Evolutionary conservation across 768 basidiomycete species (phyloP).

Genomic region (Holtermanniella nyarrowii): DNA sequence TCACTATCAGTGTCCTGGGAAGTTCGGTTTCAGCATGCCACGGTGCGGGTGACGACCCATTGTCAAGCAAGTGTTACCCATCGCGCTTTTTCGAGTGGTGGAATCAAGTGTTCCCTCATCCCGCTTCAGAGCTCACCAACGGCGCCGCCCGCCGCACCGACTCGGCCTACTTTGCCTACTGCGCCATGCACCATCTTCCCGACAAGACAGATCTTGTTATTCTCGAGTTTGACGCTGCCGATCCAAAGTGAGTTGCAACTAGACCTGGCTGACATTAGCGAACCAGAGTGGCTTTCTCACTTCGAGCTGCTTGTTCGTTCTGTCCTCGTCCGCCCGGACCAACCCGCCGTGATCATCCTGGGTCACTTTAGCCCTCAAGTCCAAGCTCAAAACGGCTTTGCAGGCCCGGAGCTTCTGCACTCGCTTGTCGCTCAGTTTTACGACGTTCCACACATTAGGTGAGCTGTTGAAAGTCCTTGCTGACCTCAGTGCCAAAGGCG

Average conservation of each 20-base stretch:
- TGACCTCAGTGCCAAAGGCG: conserved; percentile 56
- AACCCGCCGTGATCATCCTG: conserved; percentile 85
- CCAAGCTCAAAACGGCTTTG: conserved; percentile 67
- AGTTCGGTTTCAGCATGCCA: conserved; percentile 95
- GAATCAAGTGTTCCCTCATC: conserved; percentile 95
- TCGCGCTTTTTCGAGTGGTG: conserved; percentile 93
- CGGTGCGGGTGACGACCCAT: conserved; percentile 82
- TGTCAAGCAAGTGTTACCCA: conserved; percentile 78
- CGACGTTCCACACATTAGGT: conserved; percentile 84
- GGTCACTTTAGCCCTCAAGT: conserved; percentile 88
- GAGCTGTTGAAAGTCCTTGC: conserved; percentile 4
- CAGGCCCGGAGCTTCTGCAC: conserved; percentile 84
- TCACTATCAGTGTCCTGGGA: conserved; percentile 83
- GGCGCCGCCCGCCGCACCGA: conserved; percentile 90
- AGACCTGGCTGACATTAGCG: conserved; percentile 44
- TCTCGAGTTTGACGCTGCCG: conserved; percentile 86
- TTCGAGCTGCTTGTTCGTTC: conserved; percentile 91
- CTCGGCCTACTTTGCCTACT: conserved; percentile 90
- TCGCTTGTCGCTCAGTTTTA: conserved; percentile 89
- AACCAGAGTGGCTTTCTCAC: conserved; percentile 60
- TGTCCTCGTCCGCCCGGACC: conserved; percentile 74
- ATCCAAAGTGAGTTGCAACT: conserved; percentile 56
- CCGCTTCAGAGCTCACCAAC: conserved; percentile 92
- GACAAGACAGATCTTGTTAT: conserved; percentile 91
- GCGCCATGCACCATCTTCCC: conserved; percentile 84